Conservation (phyloP, 202 grass and related monocot genomes). For the Brachypodium distachyon region DNA sequence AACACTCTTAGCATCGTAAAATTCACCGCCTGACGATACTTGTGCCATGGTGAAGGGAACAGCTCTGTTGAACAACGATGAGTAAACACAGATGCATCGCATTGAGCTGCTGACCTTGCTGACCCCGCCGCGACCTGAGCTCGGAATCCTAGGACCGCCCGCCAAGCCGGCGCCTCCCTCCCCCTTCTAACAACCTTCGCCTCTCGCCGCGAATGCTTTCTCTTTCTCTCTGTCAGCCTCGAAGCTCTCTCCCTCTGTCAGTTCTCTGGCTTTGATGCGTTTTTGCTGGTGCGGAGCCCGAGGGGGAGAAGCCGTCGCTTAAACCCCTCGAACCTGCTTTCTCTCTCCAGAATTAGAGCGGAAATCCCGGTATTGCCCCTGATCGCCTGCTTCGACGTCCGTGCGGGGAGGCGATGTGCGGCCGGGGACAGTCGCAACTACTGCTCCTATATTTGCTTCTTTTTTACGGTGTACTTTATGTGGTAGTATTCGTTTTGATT, state of each 20-base stretch:
- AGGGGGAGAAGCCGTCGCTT: neutral
- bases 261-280: neutral
- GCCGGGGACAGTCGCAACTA: neutral
- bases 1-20: neutral
- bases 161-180: neutral
- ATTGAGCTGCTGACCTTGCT: too few species aligned
- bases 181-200: neutral
- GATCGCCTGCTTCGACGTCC: neutral
- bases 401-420: neutral
- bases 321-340: neutral
- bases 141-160: neutral
- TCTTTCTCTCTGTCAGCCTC: neutral
- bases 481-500: too few species aligned
- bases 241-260: neutral
- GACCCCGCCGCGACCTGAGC: neutral
- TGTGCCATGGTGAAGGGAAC: neutral
- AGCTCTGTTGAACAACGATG: neutral
- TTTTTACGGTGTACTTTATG: too few species aligned
- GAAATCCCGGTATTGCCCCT: neutral
- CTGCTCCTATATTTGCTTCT: neutral
- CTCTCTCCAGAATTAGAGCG: neutral
- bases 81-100: neutral
- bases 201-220: neutral
- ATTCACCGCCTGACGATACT: neutral
- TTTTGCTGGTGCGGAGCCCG: neutral